Evolutionary conservation across 768 basidiomycete species (phyloP).

Genomic region (Termitomyces sp.): DNA sequence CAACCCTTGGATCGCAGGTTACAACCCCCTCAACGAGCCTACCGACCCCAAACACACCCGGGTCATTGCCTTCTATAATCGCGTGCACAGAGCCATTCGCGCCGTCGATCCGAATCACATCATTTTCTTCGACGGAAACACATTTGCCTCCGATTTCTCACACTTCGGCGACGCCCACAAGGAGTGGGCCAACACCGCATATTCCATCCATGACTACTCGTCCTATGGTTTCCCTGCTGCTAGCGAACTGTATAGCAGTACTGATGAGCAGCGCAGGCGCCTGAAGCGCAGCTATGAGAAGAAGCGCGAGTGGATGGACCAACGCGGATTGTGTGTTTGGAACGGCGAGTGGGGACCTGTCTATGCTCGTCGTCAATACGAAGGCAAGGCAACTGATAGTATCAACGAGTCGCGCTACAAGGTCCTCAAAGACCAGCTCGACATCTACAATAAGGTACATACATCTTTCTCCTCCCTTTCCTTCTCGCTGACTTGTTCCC

Average conservation of each 20-base stretch:
- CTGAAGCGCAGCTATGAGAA: conserved; percentile 58
- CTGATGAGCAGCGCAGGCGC: conserved; percentile 44
- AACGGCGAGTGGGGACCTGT: conserved; percentile 86
- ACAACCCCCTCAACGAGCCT: conserved; percentile 83
- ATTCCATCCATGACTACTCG: conserved; percentile 77
- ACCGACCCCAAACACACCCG: conserved; percentile 65
- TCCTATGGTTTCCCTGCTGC: conserved; percentile 66
- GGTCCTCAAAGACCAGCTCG: conserved; percentile 70
- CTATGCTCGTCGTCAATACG: conserved; percentile 59
- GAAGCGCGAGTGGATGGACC: conserved; percentile 77
- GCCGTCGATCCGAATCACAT: conserved; percentile 63
- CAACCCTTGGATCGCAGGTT: conserved; percentile 83
- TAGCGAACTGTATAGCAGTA: conserved; percentile 48
- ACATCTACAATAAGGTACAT: conserved; percentile 57
- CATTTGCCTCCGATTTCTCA: conserved; percentile 75
- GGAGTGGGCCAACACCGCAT: conserved; percentile 67
- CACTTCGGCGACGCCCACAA: conserved; percentile 60
- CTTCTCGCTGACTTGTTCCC: neutral
- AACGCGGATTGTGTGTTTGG: conserved; percentile 61
- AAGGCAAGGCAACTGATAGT: conserved; percentile 51
- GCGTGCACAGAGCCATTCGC: conserved; percentile 66
- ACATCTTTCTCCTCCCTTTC: neutral
- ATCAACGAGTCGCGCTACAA: conserved; percentile 64
- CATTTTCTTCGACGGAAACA: conserved; percentile 83
- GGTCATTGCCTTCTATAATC: conserved; percentile 62